Base-by-base conservation (phyloP, 2,329 filamentous ascomycete species). In the Sporothrix inflata region DNA sequence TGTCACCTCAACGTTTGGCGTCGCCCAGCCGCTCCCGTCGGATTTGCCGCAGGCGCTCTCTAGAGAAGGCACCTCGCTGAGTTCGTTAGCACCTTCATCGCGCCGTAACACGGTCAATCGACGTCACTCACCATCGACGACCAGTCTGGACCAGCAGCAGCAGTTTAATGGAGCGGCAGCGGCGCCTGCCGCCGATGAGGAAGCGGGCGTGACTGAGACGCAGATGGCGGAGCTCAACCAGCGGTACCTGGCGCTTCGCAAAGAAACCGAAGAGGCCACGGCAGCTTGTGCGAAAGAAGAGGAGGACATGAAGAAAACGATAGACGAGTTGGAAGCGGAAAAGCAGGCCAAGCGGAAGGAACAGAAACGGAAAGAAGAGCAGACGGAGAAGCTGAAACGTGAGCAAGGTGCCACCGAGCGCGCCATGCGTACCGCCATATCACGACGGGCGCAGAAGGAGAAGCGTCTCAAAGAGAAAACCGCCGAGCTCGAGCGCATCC, bases 291-390 rank as follows among this genome's bases (percentile, higher is more conserved):
- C 86, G 21, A 92, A 89, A 70, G 92, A 94, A 74, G 90, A 93
- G 71, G 88, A 89, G 49, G 92, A 95, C 69, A 89, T 89, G 73
- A 88, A 88, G 75, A 84, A 86, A n/a, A 82, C 88, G 69, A 83
- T 93, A 75, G 87, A 89, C 51, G 89, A 92, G 60, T 79, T 97
- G 42, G 89, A 91, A 71, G 90, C 90, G 73, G 93, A 97, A 77
- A 91, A 93, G 73, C 93, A 97, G 75, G 88, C 91, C 68, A 90
- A 97, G 79, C 91, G 88, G 77, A 90, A 91, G 74, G 87, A 90
- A 24, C 85, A 96, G 70, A 96, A 93, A 79, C 93, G 97, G 78
- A 97, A 97, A 80, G 95, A 98, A 75, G 94, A 97, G 77, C 92
- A 91, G 68, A 98, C 94, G 66, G 90, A 93, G 60, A 94, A 94